Evolutionary conservation across 495 filamentous ascomycete genomes (phyloP), one percentile per base, ranked within the genome.

Genomic region (Lepraria neglecta): DNA sequence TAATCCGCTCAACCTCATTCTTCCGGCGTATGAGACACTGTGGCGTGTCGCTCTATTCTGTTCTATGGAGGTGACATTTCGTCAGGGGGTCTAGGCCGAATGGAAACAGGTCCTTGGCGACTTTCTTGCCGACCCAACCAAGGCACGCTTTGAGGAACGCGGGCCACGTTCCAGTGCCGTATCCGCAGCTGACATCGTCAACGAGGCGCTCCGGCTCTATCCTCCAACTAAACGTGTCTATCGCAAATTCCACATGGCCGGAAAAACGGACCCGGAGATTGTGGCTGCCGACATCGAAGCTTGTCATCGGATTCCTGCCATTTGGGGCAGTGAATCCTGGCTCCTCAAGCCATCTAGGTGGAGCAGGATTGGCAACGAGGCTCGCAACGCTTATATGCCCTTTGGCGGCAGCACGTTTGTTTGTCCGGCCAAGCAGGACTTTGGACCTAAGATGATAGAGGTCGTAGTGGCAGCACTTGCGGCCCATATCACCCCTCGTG

Each of bases 11-110:
- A 82, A 83, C 40, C 56, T 81, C 1, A 79, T 90, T 21, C 73
- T 90, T 5, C 87, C 84, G 0, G 82, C 81, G 0, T 90, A 87
- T 64, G 86, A 89, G 66, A 86, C 84, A 0, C 75, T 88, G 28
- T 90, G 87, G 86, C 75, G 84, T 4, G 77, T 87, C 1, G 82
- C 86, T 0, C 61, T 89, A 11, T 72, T 80, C 3, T 73, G 76
- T 6, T 82, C 84, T 44, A 65, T 88, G 7, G 83, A 86, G 47
- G 67, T 86, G 9, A 74, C 70, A 3, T 80, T 80, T 62, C 74
- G 72, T 6, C 58, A 64, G 27, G 59, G 57, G 0, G 38, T 66
- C 2, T 52, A 65, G 17, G 63, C 57, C 0, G 44, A 54, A 14
- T 69, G 72, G 66, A 67, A 68, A 21, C 59, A 51, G n/a, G 66